A percentile compares a stretch with the other conserved stretches of the same genome.
These are phyloP conservation scores for Primulina huaijiensis DNA, from an alignment of 257 asterid genomes.

Conservation along the genomic window DNA sequence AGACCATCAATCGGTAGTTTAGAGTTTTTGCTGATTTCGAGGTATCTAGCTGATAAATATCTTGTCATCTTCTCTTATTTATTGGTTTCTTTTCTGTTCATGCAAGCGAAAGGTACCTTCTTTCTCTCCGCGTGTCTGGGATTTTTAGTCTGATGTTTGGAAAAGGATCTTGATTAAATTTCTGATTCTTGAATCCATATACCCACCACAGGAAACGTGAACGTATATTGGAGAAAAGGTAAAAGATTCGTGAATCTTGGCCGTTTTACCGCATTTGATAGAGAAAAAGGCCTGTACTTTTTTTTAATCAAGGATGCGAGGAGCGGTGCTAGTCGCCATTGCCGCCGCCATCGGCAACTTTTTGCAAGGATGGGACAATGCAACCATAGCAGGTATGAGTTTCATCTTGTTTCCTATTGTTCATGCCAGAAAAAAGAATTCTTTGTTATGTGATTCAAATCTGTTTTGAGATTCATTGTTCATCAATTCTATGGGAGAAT, in stretches of 20 bases:
- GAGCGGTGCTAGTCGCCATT: conserved; percentile 78
- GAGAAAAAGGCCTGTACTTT: background rate
- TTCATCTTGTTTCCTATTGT: background rate
- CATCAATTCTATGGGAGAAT: background rate
- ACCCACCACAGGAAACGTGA: background rate
- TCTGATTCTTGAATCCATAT: conserved; percentile 16
- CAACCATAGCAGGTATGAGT: conserved; percentile 85
- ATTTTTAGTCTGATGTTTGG: conserved; percentile 6
- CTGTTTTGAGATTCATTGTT: conserved; percentile 1
- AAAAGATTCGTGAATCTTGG: background rate
- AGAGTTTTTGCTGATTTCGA: conserved; percentile 12
- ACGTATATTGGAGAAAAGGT: conserved; percentile 11
- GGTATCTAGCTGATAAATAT: conserved; percentile 22
- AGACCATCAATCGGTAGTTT: conserved; percentile 11
- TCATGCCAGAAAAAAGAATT: background rate
- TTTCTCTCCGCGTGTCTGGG: background rate
- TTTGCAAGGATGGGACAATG: conserved; percentile 99
- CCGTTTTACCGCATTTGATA: background rate
- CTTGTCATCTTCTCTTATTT: conserved; percentile 17
- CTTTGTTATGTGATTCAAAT: background rate
- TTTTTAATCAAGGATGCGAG: conserved; percentile 48
- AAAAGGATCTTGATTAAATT: conserved; percentile 1
- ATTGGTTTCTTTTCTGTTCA: conserved; percentile 2
- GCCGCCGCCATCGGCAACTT: conserved; percentile 88
- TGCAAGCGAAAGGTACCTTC: background rate